These are phyloP conservation scores for Pseudoperonospora humuli DNA, from an alignment of 352 stramenopile genomes.

Conservation along the genomic window DNA sequence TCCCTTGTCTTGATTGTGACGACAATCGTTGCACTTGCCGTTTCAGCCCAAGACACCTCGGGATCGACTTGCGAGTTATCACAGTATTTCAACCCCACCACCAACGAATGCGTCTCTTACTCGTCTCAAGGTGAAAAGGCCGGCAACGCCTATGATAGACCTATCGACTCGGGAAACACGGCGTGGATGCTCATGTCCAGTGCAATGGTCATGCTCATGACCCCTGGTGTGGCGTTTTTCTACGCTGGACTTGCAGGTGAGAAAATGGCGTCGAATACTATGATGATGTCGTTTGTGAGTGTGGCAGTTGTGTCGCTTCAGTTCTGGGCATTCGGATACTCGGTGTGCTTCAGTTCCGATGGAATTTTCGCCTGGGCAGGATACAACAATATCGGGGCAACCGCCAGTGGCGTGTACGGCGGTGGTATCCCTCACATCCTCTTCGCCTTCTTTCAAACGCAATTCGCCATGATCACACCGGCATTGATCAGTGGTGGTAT, in stretches of 20 bases:
- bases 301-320: constrained; percentile 78
- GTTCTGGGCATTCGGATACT: constrained; percentile 77
- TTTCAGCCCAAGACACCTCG: constrained; percentile 18
- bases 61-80: constrained; percentile 12
- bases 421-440: constrained; percentile 55
- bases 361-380: constrained; percentile 52
- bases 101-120: constrained; percentile 36
- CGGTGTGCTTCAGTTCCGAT: constrained; percentile 53
- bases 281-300: constrained; percentile 75
- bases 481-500: constrained; percentile 74
- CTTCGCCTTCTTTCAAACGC: constrained; percentile 78
- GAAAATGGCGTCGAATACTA: constrained; percentile 74
- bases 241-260: constrained; percentile 71
- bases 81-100: constrained; percentile 34
- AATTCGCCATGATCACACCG: constrained; percentile 76
- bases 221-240: constrained; percentile 63
- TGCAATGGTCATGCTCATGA: constrained; percentile 71
- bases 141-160: constrained; percentile 18
- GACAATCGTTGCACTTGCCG: constrained; percentile 19
- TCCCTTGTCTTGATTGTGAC: too few relatives aligned
- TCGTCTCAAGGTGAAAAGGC: constrained; percentile 27
- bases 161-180: constrained; percentile 49
- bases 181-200: constrained; percentile 58
- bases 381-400: constrained; percentile 48
- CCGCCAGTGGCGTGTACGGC: constrained; percentile 44